Evolutionary conservation across 2,329 filamentous ascomycete genomes (phyloP).

Genomic region (Claviceps digitariae): DNA sequence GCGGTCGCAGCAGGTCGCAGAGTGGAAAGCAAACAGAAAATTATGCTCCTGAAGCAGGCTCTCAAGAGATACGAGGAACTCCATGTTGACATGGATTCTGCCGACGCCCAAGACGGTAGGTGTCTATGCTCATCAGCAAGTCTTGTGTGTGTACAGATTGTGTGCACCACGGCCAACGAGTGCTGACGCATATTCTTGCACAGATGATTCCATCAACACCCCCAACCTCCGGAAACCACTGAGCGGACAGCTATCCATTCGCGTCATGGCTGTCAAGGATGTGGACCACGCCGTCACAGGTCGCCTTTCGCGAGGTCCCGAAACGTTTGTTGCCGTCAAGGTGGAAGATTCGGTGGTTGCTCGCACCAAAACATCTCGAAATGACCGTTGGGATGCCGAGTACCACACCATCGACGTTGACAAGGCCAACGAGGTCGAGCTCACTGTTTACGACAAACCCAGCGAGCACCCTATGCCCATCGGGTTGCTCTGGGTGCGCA

Average conservation of each 20-base stretch:
- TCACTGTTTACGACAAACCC: slow-evolving; percentile 94
- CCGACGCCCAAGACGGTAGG: slow-evolving; percentile 70
- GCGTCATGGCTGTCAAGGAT: slow-evolving; percentile 79
- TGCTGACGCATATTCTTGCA: background rate
- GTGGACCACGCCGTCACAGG: slow-evolving; percentile 83
- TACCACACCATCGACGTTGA: slow-evolving; percentile 87
- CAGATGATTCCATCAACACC: slow-evolving; percentile 92
- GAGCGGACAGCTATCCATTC: slow-evolving; percentile 76
- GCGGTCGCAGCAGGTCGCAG: slow-evolving; percentile 79
- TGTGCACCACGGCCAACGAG: background rate
- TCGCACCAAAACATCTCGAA: slow-evolving; percentile 71
- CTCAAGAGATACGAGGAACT: slow-evolving; percentile 95
- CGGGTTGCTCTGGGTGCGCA: slow-evolving; percentile 87
- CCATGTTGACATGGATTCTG: slow-evolving; percentile 78
- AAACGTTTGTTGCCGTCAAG: slow-evolving; percentile 93
- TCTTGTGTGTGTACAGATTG: background rate
- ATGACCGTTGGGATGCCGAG: slow-evolving; percentile 84
- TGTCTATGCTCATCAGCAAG: slow-evolving; percentile 7
- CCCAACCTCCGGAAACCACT: slow-evolving; percentile 94
- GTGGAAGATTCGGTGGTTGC: slow-evolving; percentile 90
- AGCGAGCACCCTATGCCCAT: slow-evolving; percentile 85
- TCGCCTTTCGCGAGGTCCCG: slow-evolving; percentile 76
- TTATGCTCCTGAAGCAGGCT: slow-evolving; percentile 86
- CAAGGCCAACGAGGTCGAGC: slow-evolving; percentile 96
- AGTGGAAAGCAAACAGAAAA: slow-evolving; percentile 96